Evolutionary conservation across 2,329 filamentous ascomycete species (phyloP).

Genomic region (Penicillium janthinellum): DNA sequence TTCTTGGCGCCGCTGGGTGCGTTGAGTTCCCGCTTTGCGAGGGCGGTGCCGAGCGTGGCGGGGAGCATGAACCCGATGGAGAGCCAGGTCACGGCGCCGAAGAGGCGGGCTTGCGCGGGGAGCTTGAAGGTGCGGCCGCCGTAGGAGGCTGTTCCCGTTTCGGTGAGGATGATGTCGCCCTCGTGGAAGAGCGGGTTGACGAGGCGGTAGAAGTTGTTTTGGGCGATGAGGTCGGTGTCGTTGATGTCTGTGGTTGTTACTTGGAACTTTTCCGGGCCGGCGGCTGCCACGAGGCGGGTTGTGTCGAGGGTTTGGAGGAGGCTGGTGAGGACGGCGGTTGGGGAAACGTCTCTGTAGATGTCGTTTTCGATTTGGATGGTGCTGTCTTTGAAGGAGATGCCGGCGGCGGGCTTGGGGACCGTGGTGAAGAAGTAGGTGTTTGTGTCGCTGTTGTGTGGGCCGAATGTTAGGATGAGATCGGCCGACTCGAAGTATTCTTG

Average conservation of each 20-base stretch:
- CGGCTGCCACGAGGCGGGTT: conserved; percentile 55
- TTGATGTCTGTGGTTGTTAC: conserved; percentile 40
- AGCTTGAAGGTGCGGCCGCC: conserved; percentile 56
- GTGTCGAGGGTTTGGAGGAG: conserved; percentile 64
- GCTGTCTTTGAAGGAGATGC: conserved; percentile 79
- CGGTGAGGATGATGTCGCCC: conserved; percentile 59
- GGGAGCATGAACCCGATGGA: conserved; percentile 65
- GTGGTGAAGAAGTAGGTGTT: conserved; percentile 74
- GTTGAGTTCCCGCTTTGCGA: conserved; percentile 48
- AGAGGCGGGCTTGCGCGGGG: conserved; percentile 51
- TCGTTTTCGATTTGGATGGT: conserved; percentile 74
- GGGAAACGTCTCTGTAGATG: conserved; percentile 74
- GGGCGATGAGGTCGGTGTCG: conserved; percentile 47
- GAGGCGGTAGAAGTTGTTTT: conserved; percentile 53
- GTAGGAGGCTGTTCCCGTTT: conserved; percentile 61
- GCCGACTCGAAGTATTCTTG: conserved; percentile 42
- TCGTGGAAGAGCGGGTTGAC: conserved; percentile 52
- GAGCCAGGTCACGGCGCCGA: conserved; percentile 59
- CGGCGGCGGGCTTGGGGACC: conserved; percentile 72
- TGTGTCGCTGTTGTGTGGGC: conserved; percentile 45
- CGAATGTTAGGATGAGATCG: conserved; percentile 43
- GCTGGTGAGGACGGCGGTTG: conserved; percentile 76
- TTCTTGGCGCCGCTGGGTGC: conserved; percentile 29
- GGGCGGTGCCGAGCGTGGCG: conserved; percentile 57
- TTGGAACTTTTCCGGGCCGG: conserved; percentile 25